Evolutionary conservation across 169 alveolate species (phyloP), one percentile per base, ranked within the genome.

Genomic region (Plasmodium gaboni): DNA sequence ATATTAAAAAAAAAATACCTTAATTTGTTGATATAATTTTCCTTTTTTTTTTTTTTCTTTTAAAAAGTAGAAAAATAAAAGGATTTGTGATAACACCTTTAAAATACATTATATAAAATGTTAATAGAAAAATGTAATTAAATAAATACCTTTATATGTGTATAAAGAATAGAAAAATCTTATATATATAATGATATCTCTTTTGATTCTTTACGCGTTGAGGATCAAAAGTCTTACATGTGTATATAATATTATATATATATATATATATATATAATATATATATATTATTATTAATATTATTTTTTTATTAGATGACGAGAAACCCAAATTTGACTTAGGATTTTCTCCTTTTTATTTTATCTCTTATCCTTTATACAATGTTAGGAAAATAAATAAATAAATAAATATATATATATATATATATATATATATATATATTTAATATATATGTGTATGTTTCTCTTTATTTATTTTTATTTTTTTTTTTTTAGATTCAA

Each of bases 321-420:
- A 48, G 19, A 76, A 76, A 32, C 88, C 88, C 63, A 61, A 76
- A 57, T 76, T 76, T 42, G 88, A 76, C 50, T 63, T 76, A 76
- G 88, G 88, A 48, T 63, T 76, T 76, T 76, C 88, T 48, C 88
- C 88, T 1, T 57, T 76, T 57, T 76, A 76, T 76, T 76, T 76
- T 26, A 64, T 76, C 9, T 76, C 88, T 24, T 76, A 76, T 63
- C 88, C 88, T 10, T 63, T 76, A 64, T 76, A 76, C 53, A 76
- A 76, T 76, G 88, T 76, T 63, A 76, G 61, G 46, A 48, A 48
- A 22, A 48, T 32, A 32, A 32, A 32, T 32, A 32, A 3, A 28
- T 28, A 28, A 2, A 28, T 28, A 28, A 2, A 28, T 28, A 26
- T 26, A 26, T 26, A 26, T 26, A 26, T 26, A 26, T 26, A 26